Evolutionary conservation across 441 rosid species (phyloP), one percentile per base, ranked within the genome.

Genomic region (Daphne laureola): DNA sequence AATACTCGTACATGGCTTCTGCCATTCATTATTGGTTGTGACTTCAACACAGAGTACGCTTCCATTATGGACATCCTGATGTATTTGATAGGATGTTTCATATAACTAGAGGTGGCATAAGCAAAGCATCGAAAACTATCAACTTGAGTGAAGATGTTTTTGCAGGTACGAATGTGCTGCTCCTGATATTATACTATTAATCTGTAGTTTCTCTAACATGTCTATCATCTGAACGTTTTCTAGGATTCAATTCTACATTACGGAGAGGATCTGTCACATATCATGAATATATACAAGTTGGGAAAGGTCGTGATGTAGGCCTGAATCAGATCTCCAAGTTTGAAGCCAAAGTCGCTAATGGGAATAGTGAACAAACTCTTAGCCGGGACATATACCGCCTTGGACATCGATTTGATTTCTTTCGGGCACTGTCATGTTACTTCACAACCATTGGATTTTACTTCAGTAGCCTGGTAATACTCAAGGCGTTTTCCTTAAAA

Each of bases 21-120:
- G 15, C 36, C 38, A 65, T 35, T 48, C 48, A 12, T 9, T 16
- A 4, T 55, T 54, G 16, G 11, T 52, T 62, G 54, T 51, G 31
- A 25, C 43, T 67, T 59, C 47, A 73, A 18, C 55, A 59, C 66
- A 92, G 99, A 79, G 96, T 90, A 53, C 78, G 97, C 50, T 94
- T 90, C 80, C 99, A 94, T 73, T 90, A 94, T 49, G 99, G 99
- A 16, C 97, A 87, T 71, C 97, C 99, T 12, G 97, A 93, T 81
- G 84, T 90, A 61, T 93, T 87, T 58, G 96, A 94, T 67, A 80
- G 88, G 73, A 46, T 87, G 58, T 94, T 93, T 67, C 97, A 90
- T 74, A 83, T 94, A 55, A 87, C 97, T 45, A 86, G 97, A 72
- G 97, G 99, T 44, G 99, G 97, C 62, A 75, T 93, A 71, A 90